Evolutionary conservation across 257 asterid genomes (phyloP).

Genomic region (Haberlea rhodopensis): DNA sequence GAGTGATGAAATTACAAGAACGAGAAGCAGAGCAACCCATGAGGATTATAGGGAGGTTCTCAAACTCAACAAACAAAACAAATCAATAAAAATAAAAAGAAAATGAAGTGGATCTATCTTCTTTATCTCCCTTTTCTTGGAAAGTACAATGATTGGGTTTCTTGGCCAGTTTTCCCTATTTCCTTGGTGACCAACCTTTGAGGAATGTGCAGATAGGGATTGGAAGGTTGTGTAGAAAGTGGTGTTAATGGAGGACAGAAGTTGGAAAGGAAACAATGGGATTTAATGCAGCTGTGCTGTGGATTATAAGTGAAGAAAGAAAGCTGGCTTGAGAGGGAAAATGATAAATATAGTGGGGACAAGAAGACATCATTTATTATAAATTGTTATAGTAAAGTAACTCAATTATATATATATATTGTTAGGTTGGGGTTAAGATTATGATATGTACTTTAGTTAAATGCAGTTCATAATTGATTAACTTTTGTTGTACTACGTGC

Average conservation of each 20-base stretch:
- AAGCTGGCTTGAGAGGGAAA: conserved; percentile 21
- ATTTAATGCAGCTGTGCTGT: conserved; percentile 28
- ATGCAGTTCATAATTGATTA: too few species aligned
- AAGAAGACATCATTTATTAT: background rate
- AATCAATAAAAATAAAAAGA: conserved; percentile 9
- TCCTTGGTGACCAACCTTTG: background rate
- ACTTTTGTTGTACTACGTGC: too few species aligned
- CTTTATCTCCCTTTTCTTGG: background rate
- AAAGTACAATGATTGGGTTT: conserved; percentile 33
- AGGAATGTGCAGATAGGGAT: conserved; percentile 14
- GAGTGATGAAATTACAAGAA: conserved; percentile 45
- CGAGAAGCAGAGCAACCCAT: conserved; percentile 81
- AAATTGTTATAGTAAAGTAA: too few species aligned
- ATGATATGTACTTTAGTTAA: too few species aligned
- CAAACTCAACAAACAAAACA: conserved; percentile 9
- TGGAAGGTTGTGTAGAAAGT: conserved; percentile 7
- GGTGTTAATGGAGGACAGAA: conserved; percentile 3
- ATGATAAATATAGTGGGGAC: background rate
- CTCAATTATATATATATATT: too few species aligned
- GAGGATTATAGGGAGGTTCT: conserved; percentile 13
- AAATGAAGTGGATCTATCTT: conserved; percentile 22
- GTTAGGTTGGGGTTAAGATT: too few species aligned
- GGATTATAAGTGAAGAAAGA: conserved; percentile 8
- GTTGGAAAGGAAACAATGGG: conserved; percentile 7
- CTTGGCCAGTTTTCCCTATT: conserved; percentile 7